Base-by-base conservation (phyloP, 2,329 filamentous ascomycete genomes). In the Stagonosporopsis chrysanthemi region DNA sequence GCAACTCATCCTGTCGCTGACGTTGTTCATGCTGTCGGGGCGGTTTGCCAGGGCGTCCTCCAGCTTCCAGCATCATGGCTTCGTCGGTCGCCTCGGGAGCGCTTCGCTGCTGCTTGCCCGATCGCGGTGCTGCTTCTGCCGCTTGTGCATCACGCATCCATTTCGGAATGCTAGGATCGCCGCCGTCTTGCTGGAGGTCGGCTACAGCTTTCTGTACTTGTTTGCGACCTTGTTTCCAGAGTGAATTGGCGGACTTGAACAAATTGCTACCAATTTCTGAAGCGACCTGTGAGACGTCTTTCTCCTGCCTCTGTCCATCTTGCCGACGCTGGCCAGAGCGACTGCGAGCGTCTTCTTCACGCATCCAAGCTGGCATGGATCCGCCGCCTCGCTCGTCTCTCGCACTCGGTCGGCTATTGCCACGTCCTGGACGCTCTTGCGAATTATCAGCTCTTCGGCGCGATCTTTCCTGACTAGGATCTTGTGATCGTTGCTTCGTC, bases 211-310 rank as follows among this genome's bases (percentile, higher is more conserved):
- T 92, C 69, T 96, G 92, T 56, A 98, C 86, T 73, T 91, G 93
- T 77, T 97, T 99, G 71, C 93, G 91, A 0, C 94, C 88, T 3
- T 90, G 91, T 74, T 97, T 99, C 95, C 95, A 99, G 0, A 98
- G 79, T 0, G 91, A 94, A 65, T 96, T 96, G 2, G 95, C 95
- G 2, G 93, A 95, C 75, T 99, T 99, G 75, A 98, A 88, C 12
- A 99, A 78, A 60, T 85, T 96, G 41, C 81, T 91, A 0, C 95
- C 91, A 70, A 98, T 83, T 31, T 93, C 90, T 6, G 91, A 87
- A 2, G 94, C 94, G 40, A 89, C 84, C 70, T 94, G 92, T 15
- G 91, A 82, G 53, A 96, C 83, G 67, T 97, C 94, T 50, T 83
- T 87, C 1, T 92, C 90, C 53, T 73, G 80, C 9, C 81, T 82